These are phyloP conservation scores for Halophytophthora batemanensis DNA, from an alignment of 352 stramenopile species.

Conservation along the genomic window DNA sequence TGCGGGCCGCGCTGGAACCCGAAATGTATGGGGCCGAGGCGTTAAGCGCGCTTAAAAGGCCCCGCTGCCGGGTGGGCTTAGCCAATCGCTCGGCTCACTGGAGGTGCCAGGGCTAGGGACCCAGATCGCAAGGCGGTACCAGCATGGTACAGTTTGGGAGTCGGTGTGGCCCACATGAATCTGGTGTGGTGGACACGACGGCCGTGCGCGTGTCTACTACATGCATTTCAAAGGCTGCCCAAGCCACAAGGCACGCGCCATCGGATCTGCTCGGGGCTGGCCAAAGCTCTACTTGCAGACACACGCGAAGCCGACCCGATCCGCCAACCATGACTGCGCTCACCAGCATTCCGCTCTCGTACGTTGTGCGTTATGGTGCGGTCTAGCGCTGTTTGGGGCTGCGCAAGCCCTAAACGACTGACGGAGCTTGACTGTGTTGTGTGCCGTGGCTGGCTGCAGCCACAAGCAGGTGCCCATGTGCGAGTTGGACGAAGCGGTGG, in stretches of 20 bases:
- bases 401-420: not conserved
- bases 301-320: not conserved
- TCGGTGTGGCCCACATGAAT: conserved; percentile 21
- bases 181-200: not conserved
- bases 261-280: too few species aligned
- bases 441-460: conserved; percentile 18
- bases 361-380: conserved; percentile 1
- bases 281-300: not conserved
- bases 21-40: conserved; percentile 12
- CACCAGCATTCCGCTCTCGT: conserved; percentile 39
- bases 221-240: too few species aligned
- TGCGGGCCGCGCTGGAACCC: not conserved
- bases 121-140: too few species aligned
- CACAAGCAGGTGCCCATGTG: conserved; percentile 70
- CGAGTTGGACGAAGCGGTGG: conserved; percentile 44
- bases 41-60: conserved; percentile 24
- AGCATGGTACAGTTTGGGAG: conserved; percentile 2
- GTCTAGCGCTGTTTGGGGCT: too few species aligned
- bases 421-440: not conserved
- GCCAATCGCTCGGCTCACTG: conserved; percentile 25
- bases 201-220: not conserved
- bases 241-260: too few species aligned
- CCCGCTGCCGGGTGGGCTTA: conserved; percentile 1
- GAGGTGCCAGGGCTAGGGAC: too few species aligned
- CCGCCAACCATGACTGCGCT: conserved; percentile 22